phyloP scores from a whole-genome alignment of 2,329 filamentous ascomycete genomes.

The Fusarium tricinctum region DNA sequence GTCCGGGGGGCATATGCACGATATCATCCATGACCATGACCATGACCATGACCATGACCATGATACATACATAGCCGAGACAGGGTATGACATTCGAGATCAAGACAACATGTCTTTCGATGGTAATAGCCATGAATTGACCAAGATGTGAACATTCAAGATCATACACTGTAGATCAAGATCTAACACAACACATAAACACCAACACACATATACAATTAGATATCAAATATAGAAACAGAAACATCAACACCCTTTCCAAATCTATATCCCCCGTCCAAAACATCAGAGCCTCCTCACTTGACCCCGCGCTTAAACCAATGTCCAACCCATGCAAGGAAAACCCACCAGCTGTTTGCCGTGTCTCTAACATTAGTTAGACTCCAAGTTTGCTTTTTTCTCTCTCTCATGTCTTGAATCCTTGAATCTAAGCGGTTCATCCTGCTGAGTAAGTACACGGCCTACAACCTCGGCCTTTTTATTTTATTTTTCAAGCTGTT shows the following conservation, averaged over 20 bases:
- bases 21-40: constrained; percentile 29
- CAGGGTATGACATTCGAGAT: constrained; percentile 13
- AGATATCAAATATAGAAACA: background rate
- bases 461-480: constrained; percentile 40
- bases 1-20: constrained; percentile 33
- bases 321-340: constrained; percentile 20
- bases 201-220: background rate
- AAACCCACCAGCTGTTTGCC: constrained; percentile 9
- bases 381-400: constrained; percentile 36
- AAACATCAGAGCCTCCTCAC: constrained; percentile 23
- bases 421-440: constrained; percentile 34
- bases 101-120: background rate
- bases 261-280: constrained; percentile 9
- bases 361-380: constrained; percentile 20
- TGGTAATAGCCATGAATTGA: background rate
- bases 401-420: constrained; percentile 8
- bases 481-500: constrained; percentile 1
- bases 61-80: background rate
- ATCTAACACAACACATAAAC: too few species aligned
- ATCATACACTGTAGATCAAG: background rate
- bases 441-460: constrained; percentile 40
- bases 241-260: too few species aligned
- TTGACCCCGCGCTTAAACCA: constrained; percentile 27
- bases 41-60: constrained; percentile 15
- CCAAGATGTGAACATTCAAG: background rate